Conservation (phyloP, 208 protist genomes). For the Trichomonas vaginalis region DNA sequence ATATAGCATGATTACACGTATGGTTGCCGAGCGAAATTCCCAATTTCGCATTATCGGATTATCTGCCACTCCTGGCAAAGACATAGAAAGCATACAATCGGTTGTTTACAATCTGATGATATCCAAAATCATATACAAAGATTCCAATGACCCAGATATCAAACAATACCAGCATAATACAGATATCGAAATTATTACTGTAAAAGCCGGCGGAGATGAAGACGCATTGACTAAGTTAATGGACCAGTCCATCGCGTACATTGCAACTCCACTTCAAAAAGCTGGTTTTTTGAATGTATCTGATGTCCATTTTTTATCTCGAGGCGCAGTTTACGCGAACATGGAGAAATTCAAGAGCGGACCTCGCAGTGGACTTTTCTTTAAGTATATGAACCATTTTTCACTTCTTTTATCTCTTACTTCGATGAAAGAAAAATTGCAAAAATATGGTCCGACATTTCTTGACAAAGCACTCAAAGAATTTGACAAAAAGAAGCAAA, state of each 20-base stretch:
- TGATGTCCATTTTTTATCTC: neutral
- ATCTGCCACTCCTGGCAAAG: constrained; percentile 38
- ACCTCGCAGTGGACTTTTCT: neutral
- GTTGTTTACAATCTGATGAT: constrained; percentile 28
- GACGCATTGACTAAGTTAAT: neutral
- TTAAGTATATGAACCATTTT: neutral
- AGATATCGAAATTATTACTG: neutral
- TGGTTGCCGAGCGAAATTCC: neutral
- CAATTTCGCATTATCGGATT: constrained; percentile 35
- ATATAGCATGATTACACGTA: constrained; percentile 5
- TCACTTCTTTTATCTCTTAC: neutral
- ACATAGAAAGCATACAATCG: constrained; percentile 18
- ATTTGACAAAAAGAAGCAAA: neutral
- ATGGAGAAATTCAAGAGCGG: neutral
- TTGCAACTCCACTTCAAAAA: neutral
- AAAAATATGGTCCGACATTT: neutral
- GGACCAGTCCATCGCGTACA: neutral
- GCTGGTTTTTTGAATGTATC: neutral
- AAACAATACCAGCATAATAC: constrained; percentile 11
- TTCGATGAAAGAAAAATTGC: neutral
- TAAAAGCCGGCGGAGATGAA: neutral
- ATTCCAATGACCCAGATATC: constrained; percentile 16
- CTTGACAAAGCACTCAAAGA: neutral
- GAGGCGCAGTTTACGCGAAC: neutral
- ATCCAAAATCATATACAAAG: neutral